Conservation (phyloP, 106 monocot genomes). For the Dactylorhiza incarnata region DNA sequence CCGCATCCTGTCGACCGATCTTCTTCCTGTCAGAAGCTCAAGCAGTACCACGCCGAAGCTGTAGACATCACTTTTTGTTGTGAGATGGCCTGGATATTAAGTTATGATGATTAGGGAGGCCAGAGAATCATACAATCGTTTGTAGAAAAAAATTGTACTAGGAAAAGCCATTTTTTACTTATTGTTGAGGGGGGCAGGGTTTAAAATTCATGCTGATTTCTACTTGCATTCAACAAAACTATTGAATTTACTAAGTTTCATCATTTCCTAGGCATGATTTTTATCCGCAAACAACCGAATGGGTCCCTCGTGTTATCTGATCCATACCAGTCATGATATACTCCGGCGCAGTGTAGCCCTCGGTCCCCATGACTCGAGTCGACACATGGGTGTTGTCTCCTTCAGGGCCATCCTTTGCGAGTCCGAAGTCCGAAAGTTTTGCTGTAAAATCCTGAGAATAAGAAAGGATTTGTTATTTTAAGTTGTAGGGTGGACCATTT, state of each 20-base stretch:
- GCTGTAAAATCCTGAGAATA: conserved; percentile 37
- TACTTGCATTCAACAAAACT: too few species aligned
- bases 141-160: neutral
- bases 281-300: neutral
- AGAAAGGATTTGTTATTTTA: neutral
- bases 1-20: conserved; percentile 54
- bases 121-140: too few species aligned
- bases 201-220: too few species aligned
- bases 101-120: neutral
- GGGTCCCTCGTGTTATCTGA: neutral
- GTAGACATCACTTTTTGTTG: conserved; percentile 65
- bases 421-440: conserved; percentile 53
- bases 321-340: conserved; percentile 46
- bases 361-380: conserved; percentile 45
- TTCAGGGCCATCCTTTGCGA: conserved; percentile 41
- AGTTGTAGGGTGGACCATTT: neutral
- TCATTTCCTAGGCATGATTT: neutral
- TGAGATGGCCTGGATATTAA: conserved; percentile 47
- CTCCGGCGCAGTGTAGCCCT: conserved; percentile 49
- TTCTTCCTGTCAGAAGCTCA: conserved; percentile 57
- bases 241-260: neutral
- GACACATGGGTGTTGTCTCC: conserved; percentile 54
- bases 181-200: too few species aligned
- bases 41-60: conserved; percentile 73
- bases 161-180: neutral